A percentile compares a stretch with the other conserved stretches of the same genome.
Evolutionary conservation across 2,329 filamentous ascomycete species (phyloP).

Genomic region (Xylariaceae sp.): DNA sequence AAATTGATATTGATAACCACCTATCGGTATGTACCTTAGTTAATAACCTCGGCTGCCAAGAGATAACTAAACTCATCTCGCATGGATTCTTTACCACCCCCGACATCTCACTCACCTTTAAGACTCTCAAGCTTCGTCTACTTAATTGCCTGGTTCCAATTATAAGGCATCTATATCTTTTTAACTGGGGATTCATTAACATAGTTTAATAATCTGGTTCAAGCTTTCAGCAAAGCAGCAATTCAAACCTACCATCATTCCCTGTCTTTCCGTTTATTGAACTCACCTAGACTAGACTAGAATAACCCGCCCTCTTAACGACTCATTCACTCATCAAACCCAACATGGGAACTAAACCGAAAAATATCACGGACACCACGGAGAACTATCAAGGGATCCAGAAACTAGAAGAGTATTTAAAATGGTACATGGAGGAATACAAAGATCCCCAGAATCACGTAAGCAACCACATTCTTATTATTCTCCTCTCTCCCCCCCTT

Average conservation of each 20-base stretch:
- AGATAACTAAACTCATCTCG: not conserved
- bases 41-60: conserved; percentile 22
- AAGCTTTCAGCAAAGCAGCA: too few species aligned
- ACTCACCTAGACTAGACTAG: too few species aligned
- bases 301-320: too few species aligned
- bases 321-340: not conserved
- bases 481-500: not conserved
- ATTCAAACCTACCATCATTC: too few species aligned
- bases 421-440: conserved; percentile 6
- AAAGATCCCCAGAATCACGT: conserved; percentile 25
- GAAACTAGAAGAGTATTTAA: conserved; percentile 22
- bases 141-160: not conserved
- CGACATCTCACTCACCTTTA: not conserved
- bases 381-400: conserved; percentile 5
- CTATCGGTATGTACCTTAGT: too few species aligned
- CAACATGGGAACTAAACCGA: conserved; percentile 6
- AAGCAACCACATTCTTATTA: conserved; percentile 1
- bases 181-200: too few species aligned
- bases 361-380: not conserved
- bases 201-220: too few species aligned
- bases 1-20: too few species aligned
- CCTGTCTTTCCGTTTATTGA: too few species aligned
- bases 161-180: too few species aligned
- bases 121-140: too few species aligned
- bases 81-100: not conserved